These are phyloP conservation scores for Heteromeles arbutifolia DNA, from an alignment of 306 rosid genomes.

Conservation along the genomic window DNA sequence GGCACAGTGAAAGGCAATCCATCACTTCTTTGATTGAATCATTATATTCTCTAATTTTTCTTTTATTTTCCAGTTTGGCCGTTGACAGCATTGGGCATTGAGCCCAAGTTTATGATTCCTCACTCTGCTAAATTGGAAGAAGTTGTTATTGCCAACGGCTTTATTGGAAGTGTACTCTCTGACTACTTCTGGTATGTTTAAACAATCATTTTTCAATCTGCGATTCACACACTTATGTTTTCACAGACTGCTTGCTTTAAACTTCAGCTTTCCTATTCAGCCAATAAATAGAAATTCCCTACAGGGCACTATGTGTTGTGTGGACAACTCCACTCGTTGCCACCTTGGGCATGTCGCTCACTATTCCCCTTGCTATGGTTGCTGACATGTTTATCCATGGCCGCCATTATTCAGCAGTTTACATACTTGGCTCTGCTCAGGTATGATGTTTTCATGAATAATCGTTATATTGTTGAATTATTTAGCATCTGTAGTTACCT, in stretches of 20 bases:
- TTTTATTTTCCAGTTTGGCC: constrained; percentile 69
- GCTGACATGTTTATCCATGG: constrained; percentile 98
- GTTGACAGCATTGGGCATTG: constrained; percentile 84
- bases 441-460: constrained; percentile 21
- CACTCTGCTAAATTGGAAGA: constrained; percentile 72
- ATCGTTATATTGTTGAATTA: neutral
- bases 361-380: constrained; percentile 97
- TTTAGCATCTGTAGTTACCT: neutral
- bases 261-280: constrained; percentile 14
- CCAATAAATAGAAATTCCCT: neutral
- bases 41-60: neutral
- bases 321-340: constrained; percentile 99
- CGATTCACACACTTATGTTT: constrained; percentile 5
- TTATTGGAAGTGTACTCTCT: constrained; percentile 89
- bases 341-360: constrained; percentile 97
- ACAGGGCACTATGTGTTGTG: constrained; percentile 91
- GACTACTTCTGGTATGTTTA: constrained; percentile 82
- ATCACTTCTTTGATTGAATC: neutral
- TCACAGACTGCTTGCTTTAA: constrained; percentile 7
- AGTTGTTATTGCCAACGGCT: constrained; percentile 88
- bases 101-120: constrained; percentile 85
- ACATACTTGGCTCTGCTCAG: constrained; percentile 91
- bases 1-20: neutral
- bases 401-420: constrained; percentile 82
- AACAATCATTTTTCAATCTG: neutral